These are phyloP conservation scores for Thuidium tamariscinum DNA, from an alignment of 225 moss, liverwort and hornwort species.

Conservation along the genomic window DNA sequence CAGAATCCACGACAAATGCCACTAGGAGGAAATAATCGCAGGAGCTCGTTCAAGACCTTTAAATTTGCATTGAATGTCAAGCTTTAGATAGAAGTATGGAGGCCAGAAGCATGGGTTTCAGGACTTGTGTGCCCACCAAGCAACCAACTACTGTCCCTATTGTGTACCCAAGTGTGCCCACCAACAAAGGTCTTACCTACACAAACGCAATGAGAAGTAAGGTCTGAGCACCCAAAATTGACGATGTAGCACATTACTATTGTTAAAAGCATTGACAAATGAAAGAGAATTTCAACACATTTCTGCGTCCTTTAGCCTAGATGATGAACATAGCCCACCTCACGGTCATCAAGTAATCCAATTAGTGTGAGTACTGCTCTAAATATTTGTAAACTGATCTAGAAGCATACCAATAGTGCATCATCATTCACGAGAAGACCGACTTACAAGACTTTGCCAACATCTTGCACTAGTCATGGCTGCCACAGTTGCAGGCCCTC, in stretches of 20 bases:
- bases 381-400: background rate
- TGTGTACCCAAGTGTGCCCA: constrained; percentile 86
- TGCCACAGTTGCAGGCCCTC: constrained; percentile 91
- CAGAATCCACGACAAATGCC: background rate
- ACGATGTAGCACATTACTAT: background rate
- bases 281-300: background rate
- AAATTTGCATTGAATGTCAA: background rate
- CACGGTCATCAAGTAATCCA: background rate
- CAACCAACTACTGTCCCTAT: constrained; percentile 82
- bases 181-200: constrained; percentile 85
- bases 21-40: background rate
- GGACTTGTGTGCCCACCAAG: constrained; percentile 50
- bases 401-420: background rate
- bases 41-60: background rate
- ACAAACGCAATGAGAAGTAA: background rate
- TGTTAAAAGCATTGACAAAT: too few species aligned
- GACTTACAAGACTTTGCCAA: constrained; percentile 72
- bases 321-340: background rate
- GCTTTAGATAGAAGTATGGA: background rate
- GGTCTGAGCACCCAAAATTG: background rate
- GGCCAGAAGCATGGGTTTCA: constrained; percentile 52
- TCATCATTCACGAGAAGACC: background rate
- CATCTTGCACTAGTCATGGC: constrained; percentile 87
- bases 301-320: background rate
- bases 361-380: background rate